Percentiles rank a stretch among this genome's conserved stretches.
phyloP scores from a whole-genome alignment of 1,139 yeast species.

The Suhomyces bribrorum region DNA sequence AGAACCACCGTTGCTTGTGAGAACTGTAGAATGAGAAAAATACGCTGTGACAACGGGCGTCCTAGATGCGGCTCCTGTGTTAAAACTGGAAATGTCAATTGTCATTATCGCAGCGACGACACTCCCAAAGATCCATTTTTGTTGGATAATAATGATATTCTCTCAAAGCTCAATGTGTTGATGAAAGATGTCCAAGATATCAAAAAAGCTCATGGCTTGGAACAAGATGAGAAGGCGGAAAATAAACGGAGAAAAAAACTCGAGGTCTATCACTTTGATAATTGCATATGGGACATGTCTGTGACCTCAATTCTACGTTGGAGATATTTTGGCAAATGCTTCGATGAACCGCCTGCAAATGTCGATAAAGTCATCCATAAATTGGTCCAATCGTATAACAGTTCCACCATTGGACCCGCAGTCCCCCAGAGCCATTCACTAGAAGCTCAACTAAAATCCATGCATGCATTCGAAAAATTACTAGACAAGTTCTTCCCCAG shows the following conservation, averaged over 20 bases:
- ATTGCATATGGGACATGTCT: conserved; percentile 44
- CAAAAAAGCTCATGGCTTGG: conserved; percentile 10
- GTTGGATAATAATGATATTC: conserved; percentile 17
- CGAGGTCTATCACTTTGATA: conserved; percentile 16
- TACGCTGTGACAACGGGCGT: conserved; percentile 52
- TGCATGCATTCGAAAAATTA: conserved; percentile 23
- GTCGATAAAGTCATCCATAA: conserved; percentile 15
- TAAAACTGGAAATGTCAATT: conserved; percentile 32
- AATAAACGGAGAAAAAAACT: conserved; percentile 3
- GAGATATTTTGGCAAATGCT: conserved; percentile 26
- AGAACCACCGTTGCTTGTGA: conserved; percentile 52
- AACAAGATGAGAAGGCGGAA: not conserved
- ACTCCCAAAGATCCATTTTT: conserved; percentile 30
- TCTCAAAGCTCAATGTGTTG: conserved; percentile 33
- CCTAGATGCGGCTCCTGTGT: conserved; percentile 54
- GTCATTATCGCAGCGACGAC: conserved; percentile 38
- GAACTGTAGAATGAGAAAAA: conserved; percentile 47
- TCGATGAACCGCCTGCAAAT: conserved; percentile 20
- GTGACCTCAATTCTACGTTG: conserved; percentile 39
- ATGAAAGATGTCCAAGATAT: conserved; percentile 27
- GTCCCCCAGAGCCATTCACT: conserved; percentile 12
- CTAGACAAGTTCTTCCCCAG: conserved; percentile 22
- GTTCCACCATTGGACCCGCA: conserved; percentile 10
- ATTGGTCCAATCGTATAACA: conserved; percentile 22
- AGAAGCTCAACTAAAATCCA: conserved; percentile 19